A percentile compares a stretch with the other conserved stretches of the same genome.
These are phyloP conservation scores for Boechera stricta DNA, from an alignment of 345 rosid genomes.

Conservation along the genomic window DNA sequence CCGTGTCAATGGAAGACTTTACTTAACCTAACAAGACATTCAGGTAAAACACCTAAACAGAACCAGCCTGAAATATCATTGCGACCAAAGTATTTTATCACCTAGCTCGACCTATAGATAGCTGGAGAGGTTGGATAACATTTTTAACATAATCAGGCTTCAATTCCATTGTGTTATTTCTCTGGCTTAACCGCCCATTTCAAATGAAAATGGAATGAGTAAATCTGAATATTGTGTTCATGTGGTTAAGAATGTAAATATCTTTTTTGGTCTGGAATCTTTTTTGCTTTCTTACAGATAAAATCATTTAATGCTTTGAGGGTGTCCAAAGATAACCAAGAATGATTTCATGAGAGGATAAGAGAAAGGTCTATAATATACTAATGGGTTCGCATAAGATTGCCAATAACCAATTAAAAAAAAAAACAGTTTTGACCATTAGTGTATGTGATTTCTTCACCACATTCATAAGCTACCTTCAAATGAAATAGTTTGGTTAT, in stretches of 20 bases:
- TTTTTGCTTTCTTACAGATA: too few relatives aligned
- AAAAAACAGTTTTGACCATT: too few relatives aligned
- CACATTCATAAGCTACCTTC: too few relatives aligned
- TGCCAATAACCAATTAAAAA: too few relatives aligned
- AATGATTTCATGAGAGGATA: not conserved
- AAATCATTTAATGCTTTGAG: not conserved
- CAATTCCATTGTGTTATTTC: not conserved
- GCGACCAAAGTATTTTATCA: not conserved
- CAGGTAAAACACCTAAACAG: not conserved
- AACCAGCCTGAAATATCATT: not conserved
- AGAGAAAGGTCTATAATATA: too few relatives aligned
- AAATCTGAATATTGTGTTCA: not conserved
- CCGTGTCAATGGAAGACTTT: not conserved
- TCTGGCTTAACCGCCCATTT: not conserved
- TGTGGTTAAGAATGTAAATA: conserved; percentile 14
- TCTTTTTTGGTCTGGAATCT: not conserved
- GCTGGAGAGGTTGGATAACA: not conserved
- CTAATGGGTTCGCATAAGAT: too few relatives aligned
- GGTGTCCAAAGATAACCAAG: not conserved
- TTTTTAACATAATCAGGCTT: not conserved
- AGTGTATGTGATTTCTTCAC: too few relatives aligned
- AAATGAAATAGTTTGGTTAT: not conserved
- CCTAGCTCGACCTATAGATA: not conserved
- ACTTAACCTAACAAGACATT: conserved; percentile 18
- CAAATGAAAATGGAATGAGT: conserved; percentile 9